These are phyloP conservation scores for Porphyrellus cyaneotinctus DNA, from an alignment of 768 basidiomycete species.

Conservation along the genomic window DNA sequence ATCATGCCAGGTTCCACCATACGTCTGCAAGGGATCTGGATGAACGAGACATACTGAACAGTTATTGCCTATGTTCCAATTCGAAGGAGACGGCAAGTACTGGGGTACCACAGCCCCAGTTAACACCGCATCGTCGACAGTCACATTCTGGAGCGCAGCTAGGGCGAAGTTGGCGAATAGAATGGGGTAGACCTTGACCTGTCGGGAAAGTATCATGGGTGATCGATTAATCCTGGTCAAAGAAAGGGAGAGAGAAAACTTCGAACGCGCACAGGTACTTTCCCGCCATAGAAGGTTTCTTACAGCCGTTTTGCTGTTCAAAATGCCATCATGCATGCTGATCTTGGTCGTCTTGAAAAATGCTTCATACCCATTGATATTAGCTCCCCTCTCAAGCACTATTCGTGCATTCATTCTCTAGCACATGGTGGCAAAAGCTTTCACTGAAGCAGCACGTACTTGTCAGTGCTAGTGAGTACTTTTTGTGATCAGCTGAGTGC, in stretches of 20 bases:
- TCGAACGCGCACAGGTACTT: too few species aligned
- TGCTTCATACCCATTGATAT: too few species aligned
- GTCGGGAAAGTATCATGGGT: background rate
- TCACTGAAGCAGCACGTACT: too few species aligned
- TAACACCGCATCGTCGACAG: conserved; percentile 14
- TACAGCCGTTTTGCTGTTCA: too few species aligned
- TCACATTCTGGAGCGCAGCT: conserved; percentile 11
- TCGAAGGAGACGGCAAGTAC: conserved; percentile 3
- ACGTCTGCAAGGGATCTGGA: background rate
- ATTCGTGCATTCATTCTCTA: too few species aligned
- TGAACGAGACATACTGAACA: background rate
- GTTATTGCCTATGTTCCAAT: conserved; percentile 7
- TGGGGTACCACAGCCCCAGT: conserved; percentile 4
- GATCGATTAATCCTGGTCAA: background rate
- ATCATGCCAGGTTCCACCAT: conserved; percentile 20
- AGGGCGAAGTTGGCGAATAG: background rate
- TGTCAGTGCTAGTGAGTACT: too few species aligned
- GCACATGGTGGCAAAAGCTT: too few species aligned
- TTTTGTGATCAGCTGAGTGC: too few species aligned
- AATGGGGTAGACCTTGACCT: background rate
- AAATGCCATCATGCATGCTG: too few species aligned
- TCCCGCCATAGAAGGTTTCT: too few species aligned
- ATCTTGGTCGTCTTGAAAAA: too few species aligned
- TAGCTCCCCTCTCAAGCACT: too few species aligned
- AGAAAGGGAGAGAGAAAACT: background rate